Base-by-base conservation (phyloP, 208 protist species). In the Vickermania spadyakhi region DNA sequence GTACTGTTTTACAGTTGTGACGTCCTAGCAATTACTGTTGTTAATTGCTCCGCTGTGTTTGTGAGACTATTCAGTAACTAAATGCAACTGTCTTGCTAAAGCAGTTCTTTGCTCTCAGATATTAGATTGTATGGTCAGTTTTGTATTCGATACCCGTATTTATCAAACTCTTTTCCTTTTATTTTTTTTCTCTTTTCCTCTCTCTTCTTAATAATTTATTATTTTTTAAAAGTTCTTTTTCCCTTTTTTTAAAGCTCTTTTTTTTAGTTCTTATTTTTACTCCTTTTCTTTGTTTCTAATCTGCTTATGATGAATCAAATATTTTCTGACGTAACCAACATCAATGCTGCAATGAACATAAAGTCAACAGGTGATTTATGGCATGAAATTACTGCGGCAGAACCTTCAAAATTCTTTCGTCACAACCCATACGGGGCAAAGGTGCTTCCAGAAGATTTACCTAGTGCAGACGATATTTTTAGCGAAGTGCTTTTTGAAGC, bases 381-480 rank as follows among this genome's bases (percentile, higher is more conserved):
- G 11, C 11, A 28, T 1, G 31, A 36, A n/a, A 26, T 51, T 22
- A 26, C 25, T 1, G 21, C 31, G 29, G 42, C 11, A 26, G 21
- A 59, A n/a, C n/a, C 26, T 29, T 5, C 14, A 51, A 56, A 51
- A 2, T 28, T 80, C 22, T 31, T 36, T 2, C 74, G 75, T 1
- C 79, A 93, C 63, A 68, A 93, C 61, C 86, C 86, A 2, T 93
- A 93, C 58, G 36, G 64, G 13, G 89, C 75, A 70, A 87, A 86
- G 31, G 88, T 81, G 56, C 66, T 93, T 36, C 68, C 62, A 5
- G 72, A 86, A 3, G 74, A 72, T 11, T 21, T 62, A 27, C 14
- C 29, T 21, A 50, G 22, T 27, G 25, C 51, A 7, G 22, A 77
- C 28, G 76, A 88, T 23, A 45, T 76, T 18, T 73, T 79, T 52